A percentile compares a stretch with the other conserved stretches of the same genome.
These are phyloP conservation scores for Dictyostelium brefeldianum DNA, from an alignment of 78 protist species.

Conservation along the genomic window DNA sequence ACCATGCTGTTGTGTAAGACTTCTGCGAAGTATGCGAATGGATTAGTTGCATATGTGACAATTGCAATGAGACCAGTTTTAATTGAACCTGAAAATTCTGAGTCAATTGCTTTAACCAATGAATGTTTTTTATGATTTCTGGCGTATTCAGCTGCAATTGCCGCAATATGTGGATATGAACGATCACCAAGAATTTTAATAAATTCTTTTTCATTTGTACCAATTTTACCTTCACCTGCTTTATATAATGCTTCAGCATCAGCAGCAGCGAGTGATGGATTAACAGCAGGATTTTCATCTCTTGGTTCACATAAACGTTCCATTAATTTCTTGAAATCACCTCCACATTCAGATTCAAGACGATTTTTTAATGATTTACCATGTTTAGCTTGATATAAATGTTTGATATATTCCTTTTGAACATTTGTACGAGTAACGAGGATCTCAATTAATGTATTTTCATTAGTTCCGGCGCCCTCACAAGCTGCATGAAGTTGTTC, in stretches of 20 bases:
- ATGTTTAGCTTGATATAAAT: neutral
- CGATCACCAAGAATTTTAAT: constrained; percentile 35
- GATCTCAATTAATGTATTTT: constrained; percentile 34
- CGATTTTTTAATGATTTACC: constrained; percentile 29
- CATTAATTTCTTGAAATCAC: constrained; percentile 46
- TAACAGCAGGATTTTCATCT: constrained; percentile 46
- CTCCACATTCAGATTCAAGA: constrained; percentile 19
- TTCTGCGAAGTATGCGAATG: constrained; percentile 57
- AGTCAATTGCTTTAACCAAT: constrained; percentile 38
- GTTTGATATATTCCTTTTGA: constrained; percentile 28
- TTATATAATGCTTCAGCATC: constrained; percentile 63
- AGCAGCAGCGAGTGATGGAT: neutral
- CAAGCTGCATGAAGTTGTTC: constrained; percentile 20
- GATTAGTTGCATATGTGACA: constrained; percentile 17
- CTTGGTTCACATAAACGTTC: constrained; percentile 30
- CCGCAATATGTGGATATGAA: constrained; percentile 32
- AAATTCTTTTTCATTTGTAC: constrained; percentile 71
- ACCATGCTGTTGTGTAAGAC: constrained; percentile 29
- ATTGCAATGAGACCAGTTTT: constrained; percentile 46
- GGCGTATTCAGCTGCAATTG: constrained; percentile 16
- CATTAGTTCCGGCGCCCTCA: constrained; percentile 75
- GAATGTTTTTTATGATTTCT: constrained; percentile 53
- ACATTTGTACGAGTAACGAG: constrained; percentile 41
- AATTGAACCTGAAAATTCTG: constrained; percentile 64
- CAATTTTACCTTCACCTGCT: constrained; percentile 81